A percentile compares a stretch with the other conserved stretches of the same genome.
phyloP scores from a whole-genome alignment of 2,329 filamentous ascomycete genomes.

The Verticillium alfalfae region DNA sequence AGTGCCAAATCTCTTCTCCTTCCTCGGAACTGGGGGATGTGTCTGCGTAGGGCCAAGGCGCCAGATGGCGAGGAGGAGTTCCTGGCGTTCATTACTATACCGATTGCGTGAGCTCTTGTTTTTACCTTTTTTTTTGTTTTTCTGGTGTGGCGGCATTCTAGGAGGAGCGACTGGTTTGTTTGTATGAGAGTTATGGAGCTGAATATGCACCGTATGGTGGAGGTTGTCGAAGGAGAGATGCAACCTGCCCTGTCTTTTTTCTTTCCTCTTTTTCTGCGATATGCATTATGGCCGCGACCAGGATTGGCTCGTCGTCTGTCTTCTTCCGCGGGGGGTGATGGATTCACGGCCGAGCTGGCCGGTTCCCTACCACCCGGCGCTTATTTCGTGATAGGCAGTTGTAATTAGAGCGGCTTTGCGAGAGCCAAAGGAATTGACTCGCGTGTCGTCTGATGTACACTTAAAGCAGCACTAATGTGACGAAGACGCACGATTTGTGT shows the following conservation, averaged over 20 bases:
- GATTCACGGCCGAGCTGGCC: not conserved
- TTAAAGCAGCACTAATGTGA: not conserved
- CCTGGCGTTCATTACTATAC: constrained; percentile 11
- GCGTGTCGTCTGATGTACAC: not conserved
- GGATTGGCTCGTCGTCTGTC: not conserved
- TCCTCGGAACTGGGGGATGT: constrained; percentile 4
- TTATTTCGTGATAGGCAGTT: not conserved
- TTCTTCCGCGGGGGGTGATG: not conserved
- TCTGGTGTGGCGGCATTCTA: not conserved
- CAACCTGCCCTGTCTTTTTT: not conserved
- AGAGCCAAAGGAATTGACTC: not conserved
- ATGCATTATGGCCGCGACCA: not conserved
- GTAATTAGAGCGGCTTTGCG: not conserved
- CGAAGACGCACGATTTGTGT: not conserved
- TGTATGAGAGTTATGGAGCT: not conserved
- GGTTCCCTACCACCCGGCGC: not conserved
- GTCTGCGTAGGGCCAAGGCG: constrained; percentile 5
- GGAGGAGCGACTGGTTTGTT: not conserved
- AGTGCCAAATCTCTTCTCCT: constrained; percentile 1
- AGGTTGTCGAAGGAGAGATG: not conserved
- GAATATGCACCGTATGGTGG: not conserved
- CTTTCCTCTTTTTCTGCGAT: not conserved
- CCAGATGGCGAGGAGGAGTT: constrained; percentile 8
- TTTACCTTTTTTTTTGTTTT: not conserved
- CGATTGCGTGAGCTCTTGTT: constrained; percentile 12